Evolutionary conservation across 257 asterid genomes (phyloP).

Genomic region (Lantana camara): DNA sequence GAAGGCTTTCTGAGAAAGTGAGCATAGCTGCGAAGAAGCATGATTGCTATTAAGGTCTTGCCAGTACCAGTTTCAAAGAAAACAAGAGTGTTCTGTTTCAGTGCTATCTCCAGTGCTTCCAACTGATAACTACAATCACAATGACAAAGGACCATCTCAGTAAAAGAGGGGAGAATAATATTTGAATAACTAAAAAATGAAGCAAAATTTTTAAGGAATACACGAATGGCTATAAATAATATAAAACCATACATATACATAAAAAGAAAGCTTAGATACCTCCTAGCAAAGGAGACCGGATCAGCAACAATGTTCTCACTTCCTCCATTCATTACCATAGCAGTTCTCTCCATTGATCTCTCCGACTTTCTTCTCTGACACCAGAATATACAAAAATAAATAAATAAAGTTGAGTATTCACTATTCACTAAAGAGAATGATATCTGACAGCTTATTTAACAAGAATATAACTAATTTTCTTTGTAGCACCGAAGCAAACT

Average conservation of each 20-base stretch:
- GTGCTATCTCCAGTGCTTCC: slow-evolving; percentile 75
- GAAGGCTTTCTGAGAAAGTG: slow-evolving; percentile 61
- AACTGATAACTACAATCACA: slow-evolving; percentile 65
- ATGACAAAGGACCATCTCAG: slow-evolving; percentile 1
- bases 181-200: not conserved
- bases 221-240: not conserved
- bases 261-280: slow-evolving; percentile 33
- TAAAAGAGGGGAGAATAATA: not conserved
- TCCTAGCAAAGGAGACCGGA: slow-evolving; percentile 54
- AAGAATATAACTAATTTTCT: no score
- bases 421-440: no score
- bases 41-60: slow-evolving; percentile 74
- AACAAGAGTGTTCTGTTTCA: slow-evolving; percentile 68
- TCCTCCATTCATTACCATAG: slow-evolving; percentile 30
- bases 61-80: slow-evolving; percentile 87
- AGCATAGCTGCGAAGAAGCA: slow-evolving; percentile 80
- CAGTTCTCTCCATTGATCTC: slow-evolving; percentile 25
- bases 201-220: not conserved
- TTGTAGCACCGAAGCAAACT: no score
- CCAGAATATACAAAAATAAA: not conserved
- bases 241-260: not conserved
- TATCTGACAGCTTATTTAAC: no score
- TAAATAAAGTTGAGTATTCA: no score
- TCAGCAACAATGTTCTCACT: slow-evolving; percentile 37
- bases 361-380: slow-evolving; percentile 26